These are phyloP conservation scores for Daedaleopsis nitida DNA, from an alignment of 768 basidiomycete species.

Conservation along the genomic window DNA sequence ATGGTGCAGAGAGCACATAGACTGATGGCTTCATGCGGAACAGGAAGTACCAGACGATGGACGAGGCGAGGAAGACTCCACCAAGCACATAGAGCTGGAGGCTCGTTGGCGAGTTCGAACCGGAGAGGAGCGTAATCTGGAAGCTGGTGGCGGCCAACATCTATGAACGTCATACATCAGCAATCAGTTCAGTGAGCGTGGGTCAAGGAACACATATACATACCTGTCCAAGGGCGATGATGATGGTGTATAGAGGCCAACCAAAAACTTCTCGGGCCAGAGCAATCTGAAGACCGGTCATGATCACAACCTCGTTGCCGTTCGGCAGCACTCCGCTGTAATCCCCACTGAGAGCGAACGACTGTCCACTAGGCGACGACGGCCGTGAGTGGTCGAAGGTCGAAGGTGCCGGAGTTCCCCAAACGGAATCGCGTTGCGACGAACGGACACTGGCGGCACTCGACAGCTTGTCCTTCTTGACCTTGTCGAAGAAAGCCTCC, in stretches of 20 bases:
- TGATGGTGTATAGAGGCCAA: constrained; percentile 91
- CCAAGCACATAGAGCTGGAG: constrained; percentile 90
- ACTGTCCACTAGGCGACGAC: constrained; percentile 57
- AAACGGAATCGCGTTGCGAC: constrained; percentile 78
- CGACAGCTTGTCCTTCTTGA: constrained; percentile 84
- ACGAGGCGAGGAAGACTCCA: constrained; percentile 82
- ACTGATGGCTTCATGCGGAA: constrained; percentile 89
- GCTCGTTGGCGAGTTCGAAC: constrained; percentile 80
- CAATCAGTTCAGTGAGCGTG: not conserved
- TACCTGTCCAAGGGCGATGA: constrained; percentile 81
- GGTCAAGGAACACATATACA: constrained; percentile 32
- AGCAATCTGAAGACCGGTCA: constrained; percentile 84
- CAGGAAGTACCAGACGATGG: constrained; percentile 86
- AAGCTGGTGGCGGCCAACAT: constrained; percentile 92
- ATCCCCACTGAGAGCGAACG: constrained; percentile 50
- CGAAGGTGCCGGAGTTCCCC: constrained; percentile 71
- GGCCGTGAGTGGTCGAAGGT: constrained; percentile 67
- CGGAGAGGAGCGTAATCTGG: constrained; percentile 89
- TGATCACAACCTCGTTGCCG: constrained; percentile 59
- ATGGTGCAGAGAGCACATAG: constrained; percentile 83
- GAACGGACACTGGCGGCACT: constrained; percentile 80
- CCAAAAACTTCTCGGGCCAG: constrained; percentile 78
- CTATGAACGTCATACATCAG: constrained; percentile 31
- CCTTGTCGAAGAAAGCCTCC: constrained; percentile 89
- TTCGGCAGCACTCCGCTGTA: constrained; percentile 46